Conservation (phyloP, 2,329 filamentous ascomycete genomes). For the Penicillium sp. region DNA sequence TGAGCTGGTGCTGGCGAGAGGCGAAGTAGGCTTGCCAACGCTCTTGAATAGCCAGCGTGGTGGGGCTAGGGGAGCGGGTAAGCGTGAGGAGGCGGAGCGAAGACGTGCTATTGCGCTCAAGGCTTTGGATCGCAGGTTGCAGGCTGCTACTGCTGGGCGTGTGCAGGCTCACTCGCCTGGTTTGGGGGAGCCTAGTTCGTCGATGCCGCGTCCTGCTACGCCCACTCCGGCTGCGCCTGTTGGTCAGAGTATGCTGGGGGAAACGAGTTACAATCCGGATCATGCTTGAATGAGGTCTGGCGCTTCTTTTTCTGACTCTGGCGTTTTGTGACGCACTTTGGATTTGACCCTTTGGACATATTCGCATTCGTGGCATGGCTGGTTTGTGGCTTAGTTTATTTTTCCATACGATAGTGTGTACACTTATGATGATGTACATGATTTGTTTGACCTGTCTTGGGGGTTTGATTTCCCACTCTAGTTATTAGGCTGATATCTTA, state of each 20-base stretch:
- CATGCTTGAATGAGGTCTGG: constrained; percentile 35
- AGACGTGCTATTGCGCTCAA: constrained; percentile 84
- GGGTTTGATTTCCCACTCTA: background rate
- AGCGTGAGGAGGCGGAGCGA: constrained; percentile 87
- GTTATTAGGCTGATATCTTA: background rate
- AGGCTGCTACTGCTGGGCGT: constrained; percentile 68
- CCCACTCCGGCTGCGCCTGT: constrained; percentile 52
- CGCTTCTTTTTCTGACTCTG: background rate
- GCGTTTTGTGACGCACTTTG: constrained; percentile 1
- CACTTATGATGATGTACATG: constrained; percentile 9
- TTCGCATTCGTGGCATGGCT: constrained; percentile 1
- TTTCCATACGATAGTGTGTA: constrained; percentile 1
- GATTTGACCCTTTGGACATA: constrained; percentile 3
- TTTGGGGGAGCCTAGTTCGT: constrained; percentile 30
- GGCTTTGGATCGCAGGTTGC: constrained; percentile 85
- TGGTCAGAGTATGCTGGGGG: constrained; percentile 60
- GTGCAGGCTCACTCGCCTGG: constrained; percentile 38
- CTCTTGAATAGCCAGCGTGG: constrained; percentile 51
- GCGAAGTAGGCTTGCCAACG: constrained; percentile 59
- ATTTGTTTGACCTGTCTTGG: background rate
- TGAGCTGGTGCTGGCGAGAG: constrained; percentile 65
- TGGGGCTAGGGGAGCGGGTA: constrained; percentile 53
- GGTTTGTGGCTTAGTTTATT: background rate
- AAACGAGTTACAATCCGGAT: constrained; percentile 69
- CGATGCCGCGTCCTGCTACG: constrained; percentile 47